Evolutionary conservation across 2,329 filamentous ascomycete species (phyloP).

Genomic region (Venturia asperata): DNA sequence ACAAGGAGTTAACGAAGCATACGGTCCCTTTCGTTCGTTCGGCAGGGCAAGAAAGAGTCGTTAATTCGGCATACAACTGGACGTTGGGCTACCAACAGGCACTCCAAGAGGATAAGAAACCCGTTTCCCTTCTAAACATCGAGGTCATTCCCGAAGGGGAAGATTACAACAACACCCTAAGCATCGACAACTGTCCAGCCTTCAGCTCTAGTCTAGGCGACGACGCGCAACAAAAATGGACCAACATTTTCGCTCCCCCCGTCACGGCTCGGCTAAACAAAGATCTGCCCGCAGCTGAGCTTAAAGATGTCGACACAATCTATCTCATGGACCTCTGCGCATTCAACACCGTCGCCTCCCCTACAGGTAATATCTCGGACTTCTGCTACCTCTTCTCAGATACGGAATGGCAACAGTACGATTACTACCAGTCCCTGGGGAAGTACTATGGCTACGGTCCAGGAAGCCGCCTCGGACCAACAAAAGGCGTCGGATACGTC

Average conservation of each 20-base stretch:
- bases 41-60: slow-evolving; percentile 61
- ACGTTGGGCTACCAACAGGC: slow-evolving; percentile 63
- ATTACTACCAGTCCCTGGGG: slow-evolving; percentile 70
- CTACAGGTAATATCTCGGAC: slow-evolving; percentile 48
- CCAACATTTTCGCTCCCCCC: slow-evolving; percentile 54
- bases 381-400: slow-evolving; percentile 72
- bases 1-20: slow-evolving; percentile 52
- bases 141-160: slow-evolving; percentile 62
- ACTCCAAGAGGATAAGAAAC: slow-evolving; percentile 29
- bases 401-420: slow-evolving; percentile 69
- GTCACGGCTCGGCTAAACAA: slow-evolving; percentile 64
- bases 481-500: slow-evolving; percentile 78
- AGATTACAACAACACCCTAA: slow-evolving; percentile 72
- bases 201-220: slow-evolving; percentile 56
- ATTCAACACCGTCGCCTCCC: slow-evolving; percentile 65
- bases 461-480: slow-evolving; percentile 71
- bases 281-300: slow-evolving; percentile 59
- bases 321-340: slow-evolving; percentile 84
- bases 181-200: slow-evolving; percentile 61
- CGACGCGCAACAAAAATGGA: slow-evolving; percentile 52
- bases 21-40: slow-evolving; percentile 64
- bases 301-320: slow-evolving; percentile 57
- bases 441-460: slow-evolving; percentile 80
- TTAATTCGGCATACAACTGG: slow-evolving; percentile 70
- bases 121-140: slow-evolving; percentile 48